Evolutionary conservation across 352 stramenopile genomes (phyloP), one percentile per base, ranked within the genome.

Genomic region (Pythium sukuiense): DNA sequence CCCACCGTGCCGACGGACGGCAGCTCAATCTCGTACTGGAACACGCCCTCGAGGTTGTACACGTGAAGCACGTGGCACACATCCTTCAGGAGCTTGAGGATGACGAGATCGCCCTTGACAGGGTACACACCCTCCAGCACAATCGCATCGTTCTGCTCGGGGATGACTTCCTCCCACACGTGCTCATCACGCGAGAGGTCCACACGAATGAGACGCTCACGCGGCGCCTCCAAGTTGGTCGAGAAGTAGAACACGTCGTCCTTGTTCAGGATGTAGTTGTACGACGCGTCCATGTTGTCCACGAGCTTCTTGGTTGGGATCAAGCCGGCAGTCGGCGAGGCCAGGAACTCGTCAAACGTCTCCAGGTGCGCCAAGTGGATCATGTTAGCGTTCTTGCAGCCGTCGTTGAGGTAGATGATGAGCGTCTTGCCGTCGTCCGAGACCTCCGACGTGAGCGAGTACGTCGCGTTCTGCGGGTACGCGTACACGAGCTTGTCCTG

Each of bases 371-470:
- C 82, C 9, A 92, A 57, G 54, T 92, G 89, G 27, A 97, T 69
- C 87, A 91, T 93, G 67, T 96, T 96, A 52, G 91, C 87, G 56
- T 92, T 94, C 76, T 95, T 95, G 81, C 87, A 97, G 45, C 85
- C 85, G 55, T 97, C 87, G 61, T 84, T 79, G 24, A 96, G 73
- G 55, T 76, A 89, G 35, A 96, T 65, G 33, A 96, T 56, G 37
- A 96, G 64, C 57, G 77, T 87, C 65, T 89, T 85, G 67, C 88
- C 87, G 45, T 94, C 85, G 52, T 93, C 85, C 41, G 88, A 88
- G 41, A 96, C 83, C 32, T 89, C 73, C 0, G 78, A 76, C 0
- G 74, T 75, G 11, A 95, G 69, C 58, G 81, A 83, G 66, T 88
- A 92, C 54, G 81, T 81, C n/a, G 88, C 83, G 30, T 96, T 76